A percentile compares a stretch with the other conserved stretches of the same genome.
Conservation (phyloP, 371 early-diverging fungal genomes). For the Rhizopus stolonifer region DNA sequence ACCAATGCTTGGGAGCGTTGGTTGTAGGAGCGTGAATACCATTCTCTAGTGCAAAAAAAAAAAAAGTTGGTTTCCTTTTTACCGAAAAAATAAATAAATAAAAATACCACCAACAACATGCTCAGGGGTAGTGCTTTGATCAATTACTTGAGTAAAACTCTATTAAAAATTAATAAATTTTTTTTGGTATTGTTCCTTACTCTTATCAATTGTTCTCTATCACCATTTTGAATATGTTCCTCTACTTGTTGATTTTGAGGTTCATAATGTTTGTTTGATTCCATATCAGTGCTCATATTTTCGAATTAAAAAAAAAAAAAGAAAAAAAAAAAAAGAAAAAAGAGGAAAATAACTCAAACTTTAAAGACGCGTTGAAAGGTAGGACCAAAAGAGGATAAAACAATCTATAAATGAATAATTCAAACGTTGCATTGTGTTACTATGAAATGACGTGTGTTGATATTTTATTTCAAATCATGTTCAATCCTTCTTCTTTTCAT, state of each 20-base stretch:
- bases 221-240: conserved; percentile 18
- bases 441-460: neutral
- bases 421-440: neutral
- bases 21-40: conserved; percentile 35
- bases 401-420: neutral
- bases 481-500: conserved; percentile 14
- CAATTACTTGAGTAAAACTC: conserved; percentile 18
- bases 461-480: no score
- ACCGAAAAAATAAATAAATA: no score
- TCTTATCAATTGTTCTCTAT: conserved; percentile 23
- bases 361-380: conserved; percentile 1
- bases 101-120: conserved; percentile 8
- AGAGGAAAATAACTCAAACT: neutral
- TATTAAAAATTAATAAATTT: conserved; percentile 1
- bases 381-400: neutral
- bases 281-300: neutral
- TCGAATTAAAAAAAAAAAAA: neutral
- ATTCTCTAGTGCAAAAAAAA: conserved; percentile 5
- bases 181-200: conserved; percentile 13
- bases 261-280: neutral
- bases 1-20: conserved; percentile 25
- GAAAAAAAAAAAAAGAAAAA: conserved; percentile 6
- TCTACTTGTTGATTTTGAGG: conserved; percentile 15
- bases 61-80: neutral
- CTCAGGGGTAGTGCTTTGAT: conserved; percentile 21